Conservation (phyloP, 139 green algal species). For the Bryopsis sp. region DNA sequence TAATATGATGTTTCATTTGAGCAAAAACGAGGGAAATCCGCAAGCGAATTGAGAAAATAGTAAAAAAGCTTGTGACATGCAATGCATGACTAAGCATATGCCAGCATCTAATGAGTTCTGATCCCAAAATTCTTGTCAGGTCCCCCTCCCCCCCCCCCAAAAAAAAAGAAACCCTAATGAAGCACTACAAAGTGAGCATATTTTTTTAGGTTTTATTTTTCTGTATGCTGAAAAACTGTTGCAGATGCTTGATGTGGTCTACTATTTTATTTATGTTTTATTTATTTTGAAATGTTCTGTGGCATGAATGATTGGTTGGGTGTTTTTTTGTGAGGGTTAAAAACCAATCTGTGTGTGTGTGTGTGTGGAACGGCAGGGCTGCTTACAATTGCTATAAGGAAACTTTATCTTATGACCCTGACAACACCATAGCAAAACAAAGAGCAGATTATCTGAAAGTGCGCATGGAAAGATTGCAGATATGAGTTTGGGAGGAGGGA, state of each 20-base stretch:
- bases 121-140: no score
- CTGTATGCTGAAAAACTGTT: background rate
- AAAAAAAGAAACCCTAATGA: no score
- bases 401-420: conserved; percentile 47
- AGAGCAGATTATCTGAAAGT: conserved; percentile 29
- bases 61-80: background rate
- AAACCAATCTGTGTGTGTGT: background rate
- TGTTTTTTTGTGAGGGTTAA: background rate
- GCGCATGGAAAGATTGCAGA: conserved; percentile 12
- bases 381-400: conserved; percentile 56
- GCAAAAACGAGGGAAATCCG: background rate
- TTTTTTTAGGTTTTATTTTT: background rate
- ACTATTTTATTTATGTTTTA: background rate
- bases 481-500: conserved; percentile 3
- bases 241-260: background rate
- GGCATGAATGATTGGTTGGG: background rate
- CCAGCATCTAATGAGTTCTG: background rate
- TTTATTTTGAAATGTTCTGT: background rate
- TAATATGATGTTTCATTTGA: background rate
- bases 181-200: background rate
- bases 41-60: background rate
- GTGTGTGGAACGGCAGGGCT: conserved; percentile 15
- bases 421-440: conserved; percentile 59
- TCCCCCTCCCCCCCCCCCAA: no score
- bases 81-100: background rate